Evolutionary conservation across 2,329 filamentous ascomycete genomes (phyloP), one percentile per base, ranked within the genome.

Genomic region (Fusarium odoratissimum): DNA sequence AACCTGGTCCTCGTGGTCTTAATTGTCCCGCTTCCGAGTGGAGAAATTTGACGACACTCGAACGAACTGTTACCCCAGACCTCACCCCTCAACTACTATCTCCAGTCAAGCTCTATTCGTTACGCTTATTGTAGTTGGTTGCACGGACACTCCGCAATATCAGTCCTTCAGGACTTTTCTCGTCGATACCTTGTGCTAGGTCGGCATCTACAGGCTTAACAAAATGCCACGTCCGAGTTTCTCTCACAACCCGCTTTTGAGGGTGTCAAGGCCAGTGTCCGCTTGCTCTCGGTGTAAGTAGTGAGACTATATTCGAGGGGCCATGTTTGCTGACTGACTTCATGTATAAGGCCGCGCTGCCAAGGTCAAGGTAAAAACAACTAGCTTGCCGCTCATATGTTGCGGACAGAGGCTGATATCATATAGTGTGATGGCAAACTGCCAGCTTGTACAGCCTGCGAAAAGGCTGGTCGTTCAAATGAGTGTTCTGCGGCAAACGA

Each of bases 401-500:
- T 56, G 44, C 30, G 35, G 49, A 25, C 23, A 30, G 30, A 40
- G 38, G 51, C 65, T 75, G 56, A 76, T 45, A 35, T 13, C 52
- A 31, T 44, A n/a, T 78, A 92, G 90, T 99, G 96, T 79, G 96
- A 98, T 84, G 95, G 96, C 69, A 98, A 98, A 82, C 86, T 98
- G 41, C 96, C 96, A 16, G 95, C 95, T 12, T 99, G 96, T 80
- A 97, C 95, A 12, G 95, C 95, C 23, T 98, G 96, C 80, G 95
- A 98, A 82, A 95, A 95, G 83, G 94, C 94, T 19, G 95, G 95
- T 35, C 92, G 94, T 69, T 91, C 93, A 61, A 91, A 88, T 67
- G 95, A 97, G 80, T 99, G 96, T 81, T 97, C 95, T 11, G 95
- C 95, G 62, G 95, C 95, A 12, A 98, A 97, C 78, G 95, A 98